Conservation (phyloP, 208 protist species). For the Wallacemonas sp. region DNA sequence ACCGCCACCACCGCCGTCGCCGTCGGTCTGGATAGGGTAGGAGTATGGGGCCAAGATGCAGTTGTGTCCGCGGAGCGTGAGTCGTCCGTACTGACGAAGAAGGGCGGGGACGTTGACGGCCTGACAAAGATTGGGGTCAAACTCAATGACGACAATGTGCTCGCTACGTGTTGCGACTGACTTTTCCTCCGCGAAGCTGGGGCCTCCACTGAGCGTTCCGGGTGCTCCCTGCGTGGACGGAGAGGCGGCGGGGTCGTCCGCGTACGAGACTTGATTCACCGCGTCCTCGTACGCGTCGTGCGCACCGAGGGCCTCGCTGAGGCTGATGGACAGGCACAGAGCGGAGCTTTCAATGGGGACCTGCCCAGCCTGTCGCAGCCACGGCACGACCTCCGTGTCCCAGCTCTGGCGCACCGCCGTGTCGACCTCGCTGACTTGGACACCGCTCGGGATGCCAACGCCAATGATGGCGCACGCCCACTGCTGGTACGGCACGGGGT, state of each 20-base stretch:
- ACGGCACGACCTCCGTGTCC: conserved; percentile 43
- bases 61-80: conserved; percentile 36
- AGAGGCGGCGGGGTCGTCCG: conserved; percentile 8
- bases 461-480: conserved; percentile 69
- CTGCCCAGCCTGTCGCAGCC: conserved; percentile 20
- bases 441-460: conserved; percentile 35
- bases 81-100: conserved; percentile 35
- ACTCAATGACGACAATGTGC: conserved; percentile 61
- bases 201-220: neutral
- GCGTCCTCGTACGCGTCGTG: conserved; percentile 27
- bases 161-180: conserved; percentile 25
- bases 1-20: conserved; percentile 26
- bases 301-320: conserved; percentile 19
- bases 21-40: conserved; percentile 47
- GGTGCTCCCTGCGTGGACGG: conserved; percentile 1
- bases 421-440: conserved; percentile 37
- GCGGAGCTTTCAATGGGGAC: conserved; percentile 49
- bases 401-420: conserved; percentile 40
- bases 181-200: conserved; percentile 26
- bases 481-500: conserved; percentile 56
- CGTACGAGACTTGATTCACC: conserved; percentile 26
- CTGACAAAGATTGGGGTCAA: conserved; percentile 53
- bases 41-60: conserved; percentile 57
- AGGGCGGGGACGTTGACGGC: conserved; percentile 44
- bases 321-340: conserved; percentile 50